Percentiles rank a stretch among this genome's conserved stretches.
phyloP scores from a whole-genome alignment of 2,329 filamentous ascomycete species.

The Westerdykella aurantiaca region DNA sequence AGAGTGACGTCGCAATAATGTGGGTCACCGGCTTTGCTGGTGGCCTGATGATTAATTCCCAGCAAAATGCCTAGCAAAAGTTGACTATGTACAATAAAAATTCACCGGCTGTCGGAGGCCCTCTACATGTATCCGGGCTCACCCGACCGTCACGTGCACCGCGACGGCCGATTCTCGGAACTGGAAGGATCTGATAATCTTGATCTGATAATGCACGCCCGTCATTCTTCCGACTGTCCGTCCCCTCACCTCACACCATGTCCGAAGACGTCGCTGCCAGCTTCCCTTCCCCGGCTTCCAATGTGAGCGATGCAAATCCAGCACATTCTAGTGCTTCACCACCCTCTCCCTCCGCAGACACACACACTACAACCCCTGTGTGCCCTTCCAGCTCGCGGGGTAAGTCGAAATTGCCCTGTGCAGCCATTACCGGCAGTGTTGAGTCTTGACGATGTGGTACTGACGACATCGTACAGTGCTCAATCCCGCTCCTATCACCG shows the following conservation, averaged over 20 bases:
- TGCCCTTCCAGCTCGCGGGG: constrained; percentile 13
- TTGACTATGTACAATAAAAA: too few relatives aligned
- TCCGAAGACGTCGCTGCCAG: constrained; percentile 11
- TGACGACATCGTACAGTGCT: constrained; percentile 5
- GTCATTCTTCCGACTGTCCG: constrained; percentile 4
- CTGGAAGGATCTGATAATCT: constrained; percentile 8
- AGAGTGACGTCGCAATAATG: too few relatives aligned
- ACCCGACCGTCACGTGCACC: too few relatives aligned
- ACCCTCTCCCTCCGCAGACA: constrained; percentile 10
- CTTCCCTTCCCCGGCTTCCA: constrained; percentile 1
- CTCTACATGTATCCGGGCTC: too few relatives aligned
- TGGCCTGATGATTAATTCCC: too few relatives aligned
- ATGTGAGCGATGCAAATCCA: constrained; percentile 8
- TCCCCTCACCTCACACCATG: constrained; percentile 13
- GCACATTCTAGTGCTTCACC: constrained; percentile 2
- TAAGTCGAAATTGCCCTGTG: constrained; percentile 3
- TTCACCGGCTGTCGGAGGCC: too few relatives aligned
- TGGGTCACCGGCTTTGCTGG: too few relatives aligned
- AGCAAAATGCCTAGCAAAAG: too few relatives aligned
- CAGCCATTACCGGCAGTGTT: constrained; percentile 5
- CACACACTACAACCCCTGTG: constrained; percentile 11
- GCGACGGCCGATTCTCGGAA: constrained; percentile 1
- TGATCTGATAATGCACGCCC: constrained; percentile 22
- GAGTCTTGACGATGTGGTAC: constrained; percentile 5
- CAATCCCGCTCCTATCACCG: constrained; percentile 2